Conservation (phyloP, 345 rosid species). For the Capsella bursapastoris region DNA sequence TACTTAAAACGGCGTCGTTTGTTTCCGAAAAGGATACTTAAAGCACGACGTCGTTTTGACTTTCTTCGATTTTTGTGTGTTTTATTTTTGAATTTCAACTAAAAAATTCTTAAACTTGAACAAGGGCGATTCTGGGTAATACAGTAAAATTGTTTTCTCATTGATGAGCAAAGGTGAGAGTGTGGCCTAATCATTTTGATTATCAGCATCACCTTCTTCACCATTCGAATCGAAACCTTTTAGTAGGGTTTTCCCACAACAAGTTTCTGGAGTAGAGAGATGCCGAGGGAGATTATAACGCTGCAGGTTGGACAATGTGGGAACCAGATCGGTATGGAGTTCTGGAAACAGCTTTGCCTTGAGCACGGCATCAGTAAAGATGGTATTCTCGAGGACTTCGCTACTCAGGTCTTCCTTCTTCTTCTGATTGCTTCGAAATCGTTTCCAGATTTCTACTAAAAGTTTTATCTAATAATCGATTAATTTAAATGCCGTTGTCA, state of each 20-base stretch:
- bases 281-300: slow-evolving; percentile 97
- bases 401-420: slow-evolving; percentile 72
- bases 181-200: not conserved
- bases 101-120: not conserved
- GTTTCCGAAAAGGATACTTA: too few species aligned
- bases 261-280: too few species aligned
- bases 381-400: slow-evolving; percentile 98
- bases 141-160: not conserved
- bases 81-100: too few species aligned
- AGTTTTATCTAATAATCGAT: not conserved
- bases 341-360: slow-evolving; percentile 99
- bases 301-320: slow-evolving; percentile 99
- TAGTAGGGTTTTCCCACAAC: not conserved
- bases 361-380: slow-evolving; percentile 98
- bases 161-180: not conserved
- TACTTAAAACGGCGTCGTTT: too few species aligned
- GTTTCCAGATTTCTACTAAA: not conserved
- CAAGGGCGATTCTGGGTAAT: not conserved
- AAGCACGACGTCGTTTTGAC: too few species aligned
- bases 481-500: too few species aligned
- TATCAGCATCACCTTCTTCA: not conserved
- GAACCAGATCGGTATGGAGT: slow-evolving; percentile 99
- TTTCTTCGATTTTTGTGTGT: not conserved
- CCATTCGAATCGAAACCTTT: not conserved
- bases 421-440: not conserved